A percentile compares a stretch with the other conserved stretches of the same genome.
These are phyloP conservation scores for Monosporascus sp. DNA, from an alignment of 2,329 filamentous ascomycete species.

Conservation along the genomic window DNA sequence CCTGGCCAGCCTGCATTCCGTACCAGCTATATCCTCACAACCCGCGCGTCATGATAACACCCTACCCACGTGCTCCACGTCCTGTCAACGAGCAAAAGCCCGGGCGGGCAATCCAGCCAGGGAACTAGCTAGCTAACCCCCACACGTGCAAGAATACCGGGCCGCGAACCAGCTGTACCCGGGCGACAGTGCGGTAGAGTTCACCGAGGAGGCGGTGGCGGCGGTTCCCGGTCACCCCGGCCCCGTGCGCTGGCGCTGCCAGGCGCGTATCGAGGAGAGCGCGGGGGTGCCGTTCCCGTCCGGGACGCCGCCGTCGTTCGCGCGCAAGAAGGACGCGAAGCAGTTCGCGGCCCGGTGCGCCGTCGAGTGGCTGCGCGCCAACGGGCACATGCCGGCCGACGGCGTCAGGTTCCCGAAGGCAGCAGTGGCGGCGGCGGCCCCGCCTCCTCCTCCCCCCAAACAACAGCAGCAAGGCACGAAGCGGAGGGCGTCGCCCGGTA, in stretches of 20 bases:
- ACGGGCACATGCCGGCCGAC: conserved; percentile 21
- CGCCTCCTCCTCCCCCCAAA: background rate
- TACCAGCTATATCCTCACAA: background rate
- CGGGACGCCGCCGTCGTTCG: conserved; percentile 31
- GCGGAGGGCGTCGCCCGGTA: background rate
- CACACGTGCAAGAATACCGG: conserved; percentile 28
- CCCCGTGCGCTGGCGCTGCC: conserved; percentile 18
- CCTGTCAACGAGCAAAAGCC: background rate
- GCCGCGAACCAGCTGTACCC: conserved; percentile 13
- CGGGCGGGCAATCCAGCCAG: background rate
- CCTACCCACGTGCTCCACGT: too few relatives aligned
- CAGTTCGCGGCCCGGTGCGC: conserved; percentile 47
- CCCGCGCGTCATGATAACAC: background rate
- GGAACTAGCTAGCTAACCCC: conserved; percentile 12
- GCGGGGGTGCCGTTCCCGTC: conserved; percentile 10
- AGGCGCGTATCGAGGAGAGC: conserved; percentile 21
- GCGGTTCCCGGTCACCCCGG: conserved; percentile 1
- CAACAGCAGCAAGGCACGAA: background rate
- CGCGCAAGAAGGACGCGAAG: conserved; percentile 49
- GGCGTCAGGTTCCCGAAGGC: conserved; percentile 7
- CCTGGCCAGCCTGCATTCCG: background rate
- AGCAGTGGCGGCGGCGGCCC: background rate
- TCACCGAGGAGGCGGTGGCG: conserved; percentile 12
- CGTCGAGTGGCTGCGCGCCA: conserved; percentile 33
- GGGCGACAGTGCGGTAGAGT: conserved; percentile 6